These are phyloP conservation scores for Citrus medica DNA, from an alignment of 345 rosid genomes.

Conservation along the genomic window DNA sequence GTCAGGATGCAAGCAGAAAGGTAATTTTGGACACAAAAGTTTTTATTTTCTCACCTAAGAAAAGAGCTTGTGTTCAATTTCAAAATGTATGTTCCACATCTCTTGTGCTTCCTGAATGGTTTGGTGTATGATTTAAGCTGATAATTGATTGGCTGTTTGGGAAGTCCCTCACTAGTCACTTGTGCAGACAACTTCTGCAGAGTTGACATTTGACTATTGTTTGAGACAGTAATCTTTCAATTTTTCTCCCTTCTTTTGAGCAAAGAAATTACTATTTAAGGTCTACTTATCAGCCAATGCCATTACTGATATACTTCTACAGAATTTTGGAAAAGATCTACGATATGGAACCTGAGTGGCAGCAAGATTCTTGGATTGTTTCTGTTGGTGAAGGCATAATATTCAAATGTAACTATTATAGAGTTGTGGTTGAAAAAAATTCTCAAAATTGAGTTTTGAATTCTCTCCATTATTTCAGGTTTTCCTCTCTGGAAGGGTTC, in stretches of 20 bases:
- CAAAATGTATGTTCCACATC: not conserved
- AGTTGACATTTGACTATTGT: not conserved
- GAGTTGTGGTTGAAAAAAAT: not conserved
- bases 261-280: too few species aligned
- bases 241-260: not conserved
- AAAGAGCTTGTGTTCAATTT: not conserved
- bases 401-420: not conserved
- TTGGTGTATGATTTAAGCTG: not conserved
- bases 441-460: too few species aligned
- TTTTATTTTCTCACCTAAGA: not conserved
- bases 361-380: too few species aligned
- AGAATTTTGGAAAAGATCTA: too few species aligned
- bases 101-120: not conserved
- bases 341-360: too few species aligned
- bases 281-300: not conserved
- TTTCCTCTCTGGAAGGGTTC: not conserved
- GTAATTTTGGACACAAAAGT: not conserved
- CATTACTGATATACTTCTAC: not conserved
- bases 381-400: too few species aligned
- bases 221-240: not conserved
- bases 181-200: not conserved
- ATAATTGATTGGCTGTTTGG: not conserved
- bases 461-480: too few species aligned
- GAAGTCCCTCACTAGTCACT: not conserved
- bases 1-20: not conserved